A percentile compares a stretch with the other conserved stretches of the same genome.
Evolutionary conservation across 73 alveolate genomes (phyloP).

Genomic region (Durusdinium trenchii): DNA sequence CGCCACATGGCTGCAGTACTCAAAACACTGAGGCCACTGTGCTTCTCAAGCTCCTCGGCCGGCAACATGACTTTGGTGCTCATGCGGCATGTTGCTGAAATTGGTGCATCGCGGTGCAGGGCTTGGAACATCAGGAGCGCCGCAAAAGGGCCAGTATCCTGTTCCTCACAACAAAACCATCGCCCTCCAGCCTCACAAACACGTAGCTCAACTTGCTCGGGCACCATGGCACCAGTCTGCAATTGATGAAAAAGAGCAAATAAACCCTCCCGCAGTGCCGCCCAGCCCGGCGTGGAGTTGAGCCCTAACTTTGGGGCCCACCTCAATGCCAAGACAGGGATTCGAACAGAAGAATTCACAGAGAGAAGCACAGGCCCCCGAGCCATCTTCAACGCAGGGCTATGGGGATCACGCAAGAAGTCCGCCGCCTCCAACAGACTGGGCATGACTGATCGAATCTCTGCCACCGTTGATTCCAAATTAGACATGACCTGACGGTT

Average conservation of each 20-base stretch:
- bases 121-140: slow-evolving; percentile 69
- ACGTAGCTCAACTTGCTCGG: slow-evolving; percentile 37
- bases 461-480: not conserved
- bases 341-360: not conserved
- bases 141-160: slow-evolving; percentile 18
- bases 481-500: not conserved
- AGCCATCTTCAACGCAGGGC: slow-evolving; percentile 37
- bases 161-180: slow-evolving; percentile 61
- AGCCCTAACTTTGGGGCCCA: slow-evolving; percentile 24
- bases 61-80: not conserved
- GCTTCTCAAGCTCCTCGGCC: slow-evolving; percentile 30
- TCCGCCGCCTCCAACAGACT: not conserved
- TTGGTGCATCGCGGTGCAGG: slow-evolving; percentile 46
- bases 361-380: slow-evolving; percentile 64
- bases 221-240: slow-evolving; percentile 54
- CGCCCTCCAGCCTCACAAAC: slow-evolving; percentile 69
- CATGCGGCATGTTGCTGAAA: slow-evolving; percentile 32
- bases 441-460: slow-evolving; percentile 51
- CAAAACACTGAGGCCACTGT: slow-evolving; percentile 46
- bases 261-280: not conserved
- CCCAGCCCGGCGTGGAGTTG: slow-evolving; percentile 71
- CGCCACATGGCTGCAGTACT: slow-evolving; percentile 59
- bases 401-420: not conserved
- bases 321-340: slow-evolving; percentile 78
- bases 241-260: slow-evolving; percentile 52